Conservation (phyloP, 306 rosid genomes). For the Pterocarpus santalinus region DNA sequence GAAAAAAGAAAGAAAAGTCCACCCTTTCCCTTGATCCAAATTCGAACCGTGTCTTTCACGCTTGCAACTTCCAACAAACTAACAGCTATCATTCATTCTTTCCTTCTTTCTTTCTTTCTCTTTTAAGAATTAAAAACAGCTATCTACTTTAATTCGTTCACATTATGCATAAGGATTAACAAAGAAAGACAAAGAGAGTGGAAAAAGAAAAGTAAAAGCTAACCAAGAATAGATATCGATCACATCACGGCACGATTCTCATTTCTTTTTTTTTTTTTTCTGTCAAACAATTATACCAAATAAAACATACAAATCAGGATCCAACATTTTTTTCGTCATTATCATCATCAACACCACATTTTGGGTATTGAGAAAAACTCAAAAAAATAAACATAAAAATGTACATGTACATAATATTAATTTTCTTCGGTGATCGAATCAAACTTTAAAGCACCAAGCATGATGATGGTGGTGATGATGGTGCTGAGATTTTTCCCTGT, state of each 20-base stretch:
- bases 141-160: constrained; percentile 42
- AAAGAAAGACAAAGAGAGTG: not conserved
- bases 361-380: constrained; percentile 37
- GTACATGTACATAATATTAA: not conserved
- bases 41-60: constrained; percentile 56
- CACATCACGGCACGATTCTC: constrained; percentile 20
- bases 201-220: not conserved
- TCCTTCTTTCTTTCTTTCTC: not conserved
- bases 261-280: constrained; percentile 16
- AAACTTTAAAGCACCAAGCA: constrained; percentile 81
- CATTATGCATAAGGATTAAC: constrained; percentile 4
- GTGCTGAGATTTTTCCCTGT: constrained; percentile 53
- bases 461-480: constrained; percentile 55
- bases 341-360: constrained; percentile 46
- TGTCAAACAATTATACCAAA: constrained; percentile 37
- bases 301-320: constrained; percentile 41
- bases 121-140: not conserved
- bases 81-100: constrained; percentile 38
- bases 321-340: constrained; percentile 39
- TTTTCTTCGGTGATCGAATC: not conserved
- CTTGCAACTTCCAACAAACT: constrained; percentile 33
- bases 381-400: constrained; percentile 4
- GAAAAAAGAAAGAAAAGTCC: not conserved
- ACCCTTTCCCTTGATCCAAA: constrained; percentile 47
- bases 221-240: not conserved